Evolutionary conservation across 2,329 filamentous ascomycete species (phyloP).

Genomic region (Gliomastix tumulicola): DNA sequence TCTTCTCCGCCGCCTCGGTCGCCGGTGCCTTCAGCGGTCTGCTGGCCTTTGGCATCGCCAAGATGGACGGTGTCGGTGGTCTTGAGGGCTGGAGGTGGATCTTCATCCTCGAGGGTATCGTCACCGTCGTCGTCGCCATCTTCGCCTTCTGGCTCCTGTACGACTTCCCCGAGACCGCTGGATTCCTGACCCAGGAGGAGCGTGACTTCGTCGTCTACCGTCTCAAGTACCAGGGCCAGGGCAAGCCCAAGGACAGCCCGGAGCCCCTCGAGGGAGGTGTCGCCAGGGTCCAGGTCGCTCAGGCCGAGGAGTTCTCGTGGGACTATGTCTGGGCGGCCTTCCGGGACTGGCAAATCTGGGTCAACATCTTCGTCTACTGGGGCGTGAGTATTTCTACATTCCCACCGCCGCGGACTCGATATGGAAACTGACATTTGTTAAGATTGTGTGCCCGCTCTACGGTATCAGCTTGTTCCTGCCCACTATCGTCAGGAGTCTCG

Average conservation of each 20-base stretch:
- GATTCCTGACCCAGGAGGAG: slow-evolving; percentile 65
- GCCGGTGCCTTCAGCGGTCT: slow-evolving; percentile 73
- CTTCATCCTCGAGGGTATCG: slow-evolving; percentile 63
- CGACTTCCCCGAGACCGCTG: slow-evolving; percentile 75
- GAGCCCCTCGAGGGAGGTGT: slow-evolving; percentile 7
- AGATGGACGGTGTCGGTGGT: slow-evolving; percentile 60
- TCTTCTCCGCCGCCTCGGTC: slow-evolving; percentile 76
- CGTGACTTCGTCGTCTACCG: slow-evolving; percentile 63
- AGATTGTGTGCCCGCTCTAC: slow-evolving; percentile 41
- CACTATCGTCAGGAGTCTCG: slow-evolving; percentile 53
- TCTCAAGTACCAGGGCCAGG: slow-evolving; percentile 56
- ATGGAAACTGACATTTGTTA: too few relatives aligned
- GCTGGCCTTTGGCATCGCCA: slow-evolving; percentile 60
- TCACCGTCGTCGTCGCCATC: slow-evolving; percentile 60
- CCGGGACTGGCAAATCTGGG: slow-evolving; percentile 73
- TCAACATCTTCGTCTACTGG: slow-evolving; percentile 55
- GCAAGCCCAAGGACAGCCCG: not conserved
- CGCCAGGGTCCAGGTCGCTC: slow-evolving; percentile 34
- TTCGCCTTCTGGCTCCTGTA: slow-evolving; percentile 65
- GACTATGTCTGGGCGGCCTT: slow-evolving; percentile 66
- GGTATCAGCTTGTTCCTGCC: slow-evolving; percentile 54
- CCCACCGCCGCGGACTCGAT: too few relatives aligned
- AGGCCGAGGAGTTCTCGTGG: slow-evolving; percentile 70
- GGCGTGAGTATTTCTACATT: slow-evolving; percentile 35
- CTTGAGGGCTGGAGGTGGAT: slow-evolving; percentile 58